Conservation (phyloP, 163 green algal species). For the Scenedesmus sp. region DNA sequence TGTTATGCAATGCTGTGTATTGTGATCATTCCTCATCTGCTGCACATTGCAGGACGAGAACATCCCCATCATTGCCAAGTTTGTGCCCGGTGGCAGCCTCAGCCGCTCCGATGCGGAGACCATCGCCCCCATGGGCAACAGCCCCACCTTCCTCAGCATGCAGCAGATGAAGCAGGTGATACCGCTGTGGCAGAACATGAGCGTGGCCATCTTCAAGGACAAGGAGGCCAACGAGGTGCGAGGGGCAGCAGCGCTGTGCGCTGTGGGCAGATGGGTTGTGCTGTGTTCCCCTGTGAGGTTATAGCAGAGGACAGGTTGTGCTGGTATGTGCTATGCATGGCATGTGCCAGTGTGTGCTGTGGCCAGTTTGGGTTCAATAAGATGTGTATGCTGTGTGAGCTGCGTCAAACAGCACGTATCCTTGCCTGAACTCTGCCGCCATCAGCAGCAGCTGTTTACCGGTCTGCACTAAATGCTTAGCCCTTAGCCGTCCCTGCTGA, state of each 20-base stretch:
- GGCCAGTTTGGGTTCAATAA: background rate
- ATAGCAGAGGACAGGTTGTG: background rate
- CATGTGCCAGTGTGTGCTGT: background rate
- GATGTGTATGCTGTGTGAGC: too few relatives aligned
- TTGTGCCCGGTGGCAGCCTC: slow-evolving; percentile 49
- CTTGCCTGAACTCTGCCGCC: too few relatives aligned
- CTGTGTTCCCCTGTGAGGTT: background rate
- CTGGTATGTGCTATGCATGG: background rate
- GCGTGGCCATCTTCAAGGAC: slow-evolving; percentile 87
- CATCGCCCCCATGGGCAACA: slow-evolving; percentile 93
- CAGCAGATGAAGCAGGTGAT: slow-evolving; percentile 83
- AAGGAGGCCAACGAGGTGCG: slow-evolving; percentile 74
- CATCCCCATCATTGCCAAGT: slow-evolving; percentile 80
- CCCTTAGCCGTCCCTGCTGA: background rate
- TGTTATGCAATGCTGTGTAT: background rate
- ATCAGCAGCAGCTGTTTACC: too few relatives aligned
- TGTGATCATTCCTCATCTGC: background rate
- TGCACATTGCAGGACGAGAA: slow-evolving; percentile 59
- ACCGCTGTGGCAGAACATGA: slow-evolving; percentile 88
- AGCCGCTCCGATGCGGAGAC: slow-evolving; percentile 70
- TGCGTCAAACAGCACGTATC: too few relatives aligned
- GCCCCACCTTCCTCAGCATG: slow-evolving; percentile 87
- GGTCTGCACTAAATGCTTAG: too few relatives aligned
- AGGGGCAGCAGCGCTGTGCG: background rate
- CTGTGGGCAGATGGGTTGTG: background rate